These are phyloP conservation scores for Solanum medicagineum DNA, from an alignment of 257 asterid genomes.

Conservation along the genomic window DNA sequence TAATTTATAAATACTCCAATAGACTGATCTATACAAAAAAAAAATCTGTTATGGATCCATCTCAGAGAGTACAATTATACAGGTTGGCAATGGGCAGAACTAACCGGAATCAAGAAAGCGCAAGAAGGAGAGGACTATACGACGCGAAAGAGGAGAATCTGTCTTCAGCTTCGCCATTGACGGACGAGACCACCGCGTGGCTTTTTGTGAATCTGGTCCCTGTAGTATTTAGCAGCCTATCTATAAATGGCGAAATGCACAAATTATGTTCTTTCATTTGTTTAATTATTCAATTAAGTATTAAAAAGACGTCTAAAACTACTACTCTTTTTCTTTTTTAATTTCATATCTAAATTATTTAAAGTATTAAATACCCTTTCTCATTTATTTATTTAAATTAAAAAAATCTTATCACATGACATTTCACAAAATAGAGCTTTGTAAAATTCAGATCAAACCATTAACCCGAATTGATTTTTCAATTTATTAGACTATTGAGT, in stretches of 20 bases:
- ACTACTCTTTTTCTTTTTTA: too few relatives aligned
- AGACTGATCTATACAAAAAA: neutral
- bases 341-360: too few relatives aligned
- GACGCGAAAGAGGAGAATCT: conserved; percentile 70
- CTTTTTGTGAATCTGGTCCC: neutral
- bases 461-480: too few relatives aligned
- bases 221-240: neutral
- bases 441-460: too few relatives aligned
- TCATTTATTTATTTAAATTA: too few relatives aligned
- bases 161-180: conserved; percentile 50
- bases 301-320: too few relatives aligned
- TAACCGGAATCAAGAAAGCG: conserved; percentile 62
- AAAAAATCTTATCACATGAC: too few relatives aligned
- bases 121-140: conserved; percentile 60
- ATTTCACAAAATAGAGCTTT: too few relatives aligned
- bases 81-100: neutral
- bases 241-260: neutral
- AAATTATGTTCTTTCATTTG: neutral
- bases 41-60: neutral
- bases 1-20: neutral
- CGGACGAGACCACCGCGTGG: neutral
- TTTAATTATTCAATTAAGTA: too few relatives aligned
- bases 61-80: neutral
- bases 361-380: too few relatives aligned
- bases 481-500: too few relatives aligned